A percentile compares a stretch with the other conserved stretches of the same genome.
phyloP scores from a whole-genome alignment of 2,329 filamentous ascomycete genomes.

The Diaporthe citri region DNA sequence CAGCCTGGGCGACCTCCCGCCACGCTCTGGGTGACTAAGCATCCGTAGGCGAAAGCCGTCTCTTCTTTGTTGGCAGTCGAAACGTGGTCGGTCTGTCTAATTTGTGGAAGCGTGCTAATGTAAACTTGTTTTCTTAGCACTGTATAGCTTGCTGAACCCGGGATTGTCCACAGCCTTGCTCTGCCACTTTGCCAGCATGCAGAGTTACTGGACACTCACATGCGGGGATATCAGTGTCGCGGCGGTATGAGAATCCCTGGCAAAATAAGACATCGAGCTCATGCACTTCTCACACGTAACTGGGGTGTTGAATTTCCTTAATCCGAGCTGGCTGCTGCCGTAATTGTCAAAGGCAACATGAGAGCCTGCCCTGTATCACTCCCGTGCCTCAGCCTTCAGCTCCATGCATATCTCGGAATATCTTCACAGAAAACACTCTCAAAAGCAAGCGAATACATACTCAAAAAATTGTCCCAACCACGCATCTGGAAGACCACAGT shows the following conservation, averaged over 20 bases:
- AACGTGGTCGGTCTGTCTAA: too few relatives aligned
- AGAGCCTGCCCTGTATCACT: background rate
- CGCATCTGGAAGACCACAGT: background rate
- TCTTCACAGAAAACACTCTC: background rate
- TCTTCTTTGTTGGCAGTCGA: background rate
- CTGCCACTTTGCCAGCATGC: background rate
- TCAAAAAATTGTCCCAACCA: background rate
- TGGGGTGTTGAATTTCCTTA: background rate
- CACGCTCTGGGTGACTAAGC: conserved; percentile 8
- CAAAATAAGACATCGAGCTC: background rate
- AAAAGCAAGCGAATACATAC: background rate
- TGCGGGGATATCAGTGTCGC: too few relatives aligned
- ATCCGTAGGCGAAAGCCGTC: background rate
- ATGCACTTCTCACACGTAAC: too few relatives aligned
- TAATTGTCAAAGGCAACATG: background rate
- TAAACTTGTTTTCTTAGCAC: background rate
- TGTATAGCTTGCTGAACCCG: background rate
- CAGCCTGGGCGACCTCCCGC: background rate
- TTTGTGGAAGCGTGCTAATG: background rate
- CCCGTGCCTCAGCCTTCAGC: too few relatives aligned
- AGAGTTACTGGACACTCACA: background rate
- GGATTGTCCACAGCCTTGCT: background rate
- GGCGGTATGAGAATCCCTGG: background rate
- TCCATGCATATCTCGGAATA: too few relatives aligned
- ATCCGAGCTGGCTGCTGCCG: background rate